A percentile compares a stretch with the other conserved stretches of the same genome.
Evolutionary conservation across 495 filamentous ascomycete genomes (phyloP).

Genomic region (Trichoderma parareesei): DNA sequence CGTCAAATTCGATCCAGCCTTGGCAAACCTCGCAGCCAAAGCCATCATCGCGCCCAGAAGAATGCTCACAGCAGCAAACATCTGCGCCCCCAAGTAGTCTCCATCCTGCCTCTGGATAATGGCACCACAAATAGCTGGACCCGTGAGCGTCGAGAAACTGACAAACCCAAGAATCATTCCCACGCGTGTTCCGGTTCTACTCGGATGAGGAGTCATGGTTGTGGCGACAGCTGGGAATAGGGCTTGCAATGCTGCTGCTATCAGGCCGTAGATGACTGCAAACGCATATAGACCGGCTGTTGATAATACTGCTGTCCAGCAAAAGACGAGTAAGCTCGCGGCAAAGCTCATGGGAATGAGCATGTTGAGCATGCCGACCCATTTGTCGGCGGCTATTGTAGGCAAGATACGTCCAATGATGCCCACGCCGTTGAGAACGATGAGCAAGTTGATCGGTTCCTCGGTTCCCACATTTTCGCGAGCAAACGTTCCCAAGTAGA

Average conservation of each 20-base stretch:
- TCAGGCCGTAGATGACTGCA: background rate
- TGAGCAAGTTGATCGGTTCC: conserved; percentile 38
- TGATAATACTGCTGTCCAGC: conserved; percentile 22
- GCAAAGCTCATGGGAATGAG: conserved; percentile 18
- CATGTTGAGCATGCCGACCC: conserved; percentile 35
- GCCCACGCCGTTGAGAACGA: conserved; percentile 36
- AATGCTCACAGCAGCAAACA: background rate
- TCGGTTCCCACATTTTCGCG: conserved; percentile 20
- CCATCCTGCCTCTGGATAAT: background rate
- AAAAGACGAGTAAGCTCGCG: conserved; percentile 25
- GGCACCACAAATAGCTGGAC: background rate
- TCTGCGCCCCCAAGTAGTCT: background rate
- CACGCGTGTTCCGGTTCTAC: background rate
- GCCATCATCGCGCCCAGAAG: background rate
- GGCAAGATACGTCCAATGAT: conserved; percentile 41
- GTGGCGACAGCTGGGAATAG: conserved; percentile 5
- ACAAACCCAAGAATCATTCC: background rate
- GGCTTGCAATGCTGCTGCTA: conserved; percentile 3
- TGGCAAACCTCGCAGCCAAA: background rate
- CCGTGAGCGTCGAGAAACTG: background rate
- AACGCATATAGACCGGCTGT: conserved; percentile 23
- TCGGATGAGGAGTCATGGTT: conserved; percentile 1
- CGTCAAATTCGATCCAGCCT: background rate
- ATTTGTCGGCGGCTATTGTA: conserved; percentile 33
- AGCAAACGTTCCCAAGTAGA: conserved; percentile 23